Conservation (phyloP, 345 rosid species). For the Salix exigua region DNA sequence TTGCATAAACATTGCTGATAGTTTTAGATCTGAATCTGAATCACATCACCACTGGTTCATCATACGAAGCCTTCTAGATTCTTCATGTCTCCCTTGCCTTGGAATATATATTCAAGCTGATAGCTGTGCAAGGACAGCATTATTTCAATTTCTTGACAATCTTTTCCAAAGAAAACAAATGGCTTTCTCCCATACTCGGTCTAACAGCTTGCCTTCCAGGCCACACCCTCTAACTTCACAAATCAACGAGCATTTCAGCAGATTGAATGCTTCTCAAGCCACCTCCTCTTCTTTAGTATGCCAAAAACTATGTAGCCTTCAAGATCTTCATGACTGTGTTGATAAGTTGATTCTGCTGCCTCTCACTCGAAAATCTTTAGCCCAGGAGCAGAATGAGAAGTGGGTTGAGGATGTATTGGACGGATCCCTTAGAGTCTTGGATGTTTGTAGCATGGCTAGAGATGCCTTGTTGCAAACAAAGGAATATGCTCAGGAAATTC, state of each 20-base stretch:
- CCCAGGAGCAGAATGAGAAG: neutral
- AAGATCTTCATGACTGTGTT: conserved; percentile 11
- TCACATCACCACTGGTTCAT: neutral
- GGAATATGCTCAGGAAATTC: conserved; percentile 2
- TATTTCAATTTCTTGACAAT: neutral
- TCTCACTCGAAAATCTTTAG: neutral
- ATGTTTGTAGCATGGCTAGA: conserved; percentile 6
- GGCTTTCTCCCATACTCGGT: conserved; percentile 43
- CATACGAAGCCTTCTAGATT: neutral
- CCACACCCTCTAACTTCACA: conserved; percentile 39
- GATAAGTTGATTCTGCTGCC: conserved; percentile 18
- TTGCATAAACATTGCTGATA: conserved; percentile 9
- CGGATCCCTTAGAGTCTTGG: conserved; percentile 16
- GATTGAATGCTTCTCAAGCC: conserved; percentile 26
- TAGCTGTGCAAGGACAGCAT: neutral
- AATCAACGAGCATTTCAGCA: conserved; percentile 31
- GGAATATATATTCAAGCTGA: neutral
- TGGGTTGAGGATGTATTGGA: conserved; percentile 8
- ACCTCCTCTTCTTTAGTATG: conserved; percentile 24
- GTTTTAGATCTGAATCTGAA: neutral
- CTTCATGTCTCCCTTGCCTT: neutral
- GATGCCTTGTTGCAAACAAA: conserved; percentile 12
- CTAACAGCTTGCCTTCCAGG: conserved; percentile 43
- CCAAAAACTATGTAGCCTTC: neutral
- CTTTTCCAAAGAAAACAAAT: conserved; percentile 20